Evolutionary conservation across 2,329 filamentous ascomycete species (phyloP), one percentile per base, ranked within the genome.

Genomic region (Albifimbria verrucaria): DNA sequence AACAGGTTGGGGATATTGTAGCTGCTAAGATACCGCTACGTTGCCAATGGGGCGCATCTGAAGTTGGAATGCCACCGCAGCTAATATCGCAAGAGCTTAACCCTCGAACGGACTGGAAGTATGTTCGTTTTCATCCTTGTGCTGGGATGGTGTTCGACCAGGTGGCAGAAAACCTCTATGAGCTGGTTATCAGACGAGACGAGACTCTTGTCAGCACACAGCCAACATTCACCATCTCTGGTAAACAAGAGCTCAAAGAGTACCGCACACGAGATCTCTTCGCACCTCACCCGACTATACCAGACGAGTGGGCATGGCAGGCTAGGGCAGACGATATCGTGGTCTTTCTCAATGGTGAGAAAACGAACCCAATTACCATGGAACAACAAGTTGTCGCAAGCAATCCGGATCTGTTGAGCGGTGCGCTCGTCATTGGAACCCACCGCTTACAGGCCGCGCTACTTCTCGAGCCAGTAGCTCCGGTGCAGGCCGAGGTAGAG

Each of bases 271-370:
- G 36, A n/a, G 48, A 50, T 28, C 12, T 17, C 41, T 43, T 43
- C 18, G 41, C 41, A 11, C 15, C 15, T 9, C 28, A 43, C 28
- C 42, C 49, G 9, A 4, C 6, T 7, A 18, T 45, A 10, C 49
- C 49, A 9, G 39, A 51, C 28, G 17, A 20, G 9, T 51, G 49
- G 49, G 26, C 23, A 10, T 52, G 50, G 42, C 25, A 23, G 21
- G 42, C 50, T 39, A 22, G 44, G 17, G 43, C 50, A 10, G 50
- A 52, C 22, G 50, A 52, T 43, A 52, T 52, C n/a, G 48, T 52
- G 18, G 50, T 52, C 18, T 52, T 52, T 26, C 25, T 52, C 23
- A 52, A 52, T 26, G 50, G 50, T n/a, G 50, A 52, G 22, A 52
- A 52, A 23, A 52, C 42, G 9, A 52, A 52, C 22, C 50, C 50